Evolutionary conservation across 306 rosid species (phyloP), one percentile per base, ranked within the genome.

Genomic region (Alnus glutinosa): DNA sequence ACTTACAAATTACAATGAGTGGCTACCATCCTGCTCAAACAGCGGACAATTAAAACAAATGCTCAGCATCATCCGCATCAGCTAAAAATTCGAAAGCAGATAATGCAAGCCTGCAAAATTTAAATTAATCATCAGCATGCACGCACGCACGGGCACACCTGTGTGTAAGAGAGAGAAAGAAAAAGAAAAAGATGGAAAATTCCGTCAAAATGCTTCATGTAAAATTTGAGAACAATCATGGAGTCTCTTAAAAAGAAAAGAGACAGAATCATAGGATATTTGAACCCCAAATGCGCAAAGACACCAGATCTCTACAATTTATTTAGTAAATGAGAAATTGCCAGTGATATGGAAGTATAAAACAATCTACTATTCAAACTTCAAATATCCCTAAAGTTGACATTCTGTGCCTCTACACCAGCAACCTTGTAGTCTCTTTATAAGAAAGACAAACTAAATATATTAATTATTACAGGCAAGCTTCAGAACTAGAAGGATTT

Each of bases 51-150:
- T 81, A 83, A 81, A 84, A 90, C 55, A 86, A 77, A 64, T 87
- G 80, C 79, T 74, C 64, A 55, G 86, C 79, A 78, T 89, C 87
- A 58, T 88, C 98, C 55, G 84, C 95, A 28, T 79, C 71, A 48
- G 89, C 84, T 77, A 93, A 85, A 39, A 85, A 83, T 86, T 85
- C 80, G 88, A 91, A 88, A 50, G 77, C 89, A 37, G 90, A 76
- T 83, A 93, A 74, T 52, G 86, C 86, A 78, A 93, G 94, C 97
- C 97, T 93, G 97, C 93, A 91, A 79, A 49, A 84, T 77, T 75
- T 77, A 78, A 89, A 77, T 39, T 42, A 9, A 42, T 5, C 13
- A 10, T 68, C 15, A 68, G 72, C 28, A 44, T 51, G 9, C 34
- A 52, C 1, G 47, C 11, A 66, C 12, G 74, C 11, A 15, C 28